Evolutionary conservation across 805 yeast species (phyloP).

Genomic region (Saccharomycopsis sp.): DNA sequence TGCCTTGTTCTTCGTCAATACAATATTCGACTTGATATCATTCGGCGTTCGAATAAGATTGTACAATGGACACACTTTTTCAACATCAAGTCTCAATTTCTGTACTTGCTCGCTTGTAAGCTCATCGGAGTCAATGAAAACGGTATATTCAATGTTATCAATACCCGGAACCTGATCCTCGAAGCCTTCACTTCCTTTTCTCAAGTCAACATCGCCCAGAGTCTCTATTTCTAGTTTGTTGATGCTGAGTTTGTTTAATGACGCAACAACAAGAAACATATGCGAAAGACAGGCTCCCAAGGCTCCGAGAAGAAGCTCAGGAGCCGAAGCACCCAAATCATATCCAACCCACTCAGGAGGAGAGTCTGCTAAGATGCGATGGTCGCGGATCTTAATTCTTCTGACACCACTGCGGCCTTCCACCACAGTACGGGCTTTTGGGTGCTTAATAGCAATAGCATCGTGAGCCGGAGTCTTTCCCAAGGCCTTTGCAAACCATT

Average conservation of each 20-base stretch:
- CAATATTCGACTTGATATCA: conserved; percentile 1
- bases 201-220: conserved; percentile 8
- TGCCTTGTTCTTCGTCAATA: background rate
- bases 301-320: conserved; percentile 9
- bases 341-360: conserved; percentile 10
- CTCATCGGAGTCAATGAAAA: conserved; percentile 7
- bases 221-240: conserved; percentile 7
- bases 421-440: conserved; percentile 5
- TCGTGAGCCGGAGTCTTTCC: background rate
- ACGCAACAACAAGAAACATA: conserved; percentile 8
- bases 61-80: conserved; percentile 9
- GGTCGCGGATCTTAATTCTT: conserved; percentile 7
- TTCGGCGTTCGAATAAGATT: conserved; percentile 7
- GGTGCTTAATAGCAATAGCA: conserved; percentile 5
- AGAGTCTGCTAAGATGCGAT: conserved; percentile 6
- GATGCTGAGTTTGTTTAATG: conserved; percentile 3
- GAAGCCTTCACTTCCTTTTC: conserved; percentile 7
- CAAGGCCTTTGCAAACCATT: conserved; percentile 5
- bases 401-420: conserved; percentile 10
- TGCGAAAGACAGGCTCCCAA: conserved; percentile 10
- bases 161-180: conserved; percentile 8
- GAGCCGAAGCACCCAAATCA: conserved; percentile 9
- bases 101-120: conserved; percentile 5
- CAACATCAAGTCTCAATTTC: conserved; percentile 2
- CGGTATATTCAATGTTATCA: conserved; percentile 7